Evolutionary conservation across 495 filamentous ascomycete species (phyloP).

Genomic region (Talaromyces adpressus): DNA sequence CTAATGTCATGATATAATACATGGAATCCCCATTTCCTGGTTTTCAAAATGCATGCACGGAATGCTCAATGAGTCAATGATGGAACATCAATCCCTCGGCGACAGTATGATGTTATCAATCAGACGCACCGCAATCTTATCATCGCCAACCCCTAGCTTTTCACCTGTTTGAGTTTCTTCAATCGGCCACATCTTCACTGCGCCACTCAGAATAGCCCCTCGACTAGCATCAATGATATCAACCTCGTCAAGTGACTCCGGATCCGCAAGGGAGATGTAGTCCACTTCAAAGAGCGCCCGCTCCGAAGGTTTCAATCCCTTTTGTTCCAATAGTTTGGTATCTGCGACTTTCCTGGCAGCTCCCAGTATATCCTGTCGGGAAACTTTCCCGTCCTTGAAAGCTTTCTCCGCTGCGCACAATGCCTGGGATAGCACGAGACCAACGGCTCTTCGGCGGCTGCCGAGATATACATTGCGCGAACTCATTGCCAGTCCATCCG

Average conservation of each 20-base stretch:
- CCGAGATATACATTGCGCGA: constrained; percentile 93
- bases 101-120: constrained; percentile 90
- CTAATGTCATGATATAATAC: not conserved
- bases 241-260: constrained; percentile 72
- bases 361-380: constrained; percentile 58
- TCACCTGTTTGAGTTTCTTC: constrained; percentile 62
- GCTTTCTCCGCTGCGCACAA: constrained; percentile 62
- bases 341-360: constrained; percentile 51
- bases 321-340: constrained; percentile 51
- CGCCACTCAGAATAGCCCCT: constrained; percentile 82
- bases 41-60: not conserved
- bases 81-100: not conserved
- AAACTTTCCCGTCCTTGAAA: constrained; percentile 51
- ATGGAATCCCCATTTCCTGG: not conserved
- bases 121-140: constrained; percentile 67
- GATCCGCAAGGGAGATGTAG: constrained; percentile 84
- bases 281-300: constrained; percentile 75
- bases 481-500: constrained; percentile 86
- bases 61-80: not conserved
- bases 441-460: constrained; percentile 58
- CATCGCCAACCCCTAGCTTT: constrained; percentile 61
- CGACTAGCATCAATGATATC: constrained; percentile 53
- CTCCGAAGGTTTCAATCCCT: constrained; percentile 49
- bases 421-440: constrained; percentile 60
- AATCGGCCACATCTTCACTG: constrained; percentile 81